Conservation (phyloP, 495 filamentous ascomycete genomes). For the Neurospora africana region DNA sequence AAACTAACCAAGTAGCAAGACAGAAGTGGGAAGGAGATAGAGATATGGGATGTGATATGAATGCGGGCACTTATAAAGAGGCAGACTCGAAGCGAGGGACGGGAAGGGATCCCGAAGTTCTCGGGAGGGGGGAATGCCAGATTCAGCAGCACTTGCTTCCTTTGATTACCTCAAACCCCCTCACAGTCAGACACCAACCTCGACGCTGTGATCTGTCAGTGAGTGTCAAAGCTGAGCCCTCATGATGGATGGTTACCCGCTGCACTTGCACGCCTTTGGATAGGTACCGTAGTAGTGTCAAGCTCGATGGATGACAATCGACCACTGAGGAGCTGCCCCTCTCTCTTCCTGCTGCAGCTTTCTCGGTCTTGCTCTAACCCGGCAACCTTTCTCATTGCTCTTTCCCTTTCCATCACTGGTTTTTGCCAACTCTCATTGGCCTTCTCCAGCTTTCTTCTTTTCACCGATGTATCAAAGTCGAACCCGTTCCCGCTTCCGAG, state of each 20-base stretch:
- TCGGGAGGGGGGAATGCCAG: not conserved
- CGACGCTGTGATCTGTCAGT: not conserved
- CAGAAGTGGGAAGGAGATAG: not conserved
- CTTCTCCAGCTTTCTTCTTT: not conserved
- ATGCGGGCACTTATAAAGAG: not conserved
- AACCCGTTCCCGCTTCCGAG: not conserved
- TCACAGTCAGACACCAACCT: not conserved
- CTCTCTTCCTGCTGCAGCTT: not conserved
- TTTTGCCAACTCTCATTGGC: not conserved
- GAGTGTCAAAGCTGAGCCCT: not conserved
- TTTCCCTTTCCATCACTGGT: not conserved
- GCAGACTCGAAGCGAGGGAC: not conserved
- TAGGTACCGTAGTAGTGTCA: not conserved
- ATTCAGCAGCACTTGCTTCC: not conserved
- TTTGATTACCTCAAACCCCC: not conserved
- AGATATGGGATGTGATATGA: not conserved
- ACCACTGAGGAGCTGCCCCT: not conserved
- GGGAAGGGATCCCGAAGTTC: not conserved
- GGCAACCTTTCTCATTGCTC: not conserved
- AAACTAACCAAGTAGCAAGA: not conserved
- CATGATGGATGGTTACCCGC: not conserved
- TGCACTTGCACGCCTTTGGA: not conserved
- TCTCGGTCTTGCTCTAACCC: not conserved
- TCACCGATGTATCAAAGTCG: not conserved
- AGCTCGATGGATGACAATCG: not conserved